These are phyloP conservation scores for Arctium minus DNA, from an alignment of 129 eudicot genomes.

Conservation along the genomic window DNA sequence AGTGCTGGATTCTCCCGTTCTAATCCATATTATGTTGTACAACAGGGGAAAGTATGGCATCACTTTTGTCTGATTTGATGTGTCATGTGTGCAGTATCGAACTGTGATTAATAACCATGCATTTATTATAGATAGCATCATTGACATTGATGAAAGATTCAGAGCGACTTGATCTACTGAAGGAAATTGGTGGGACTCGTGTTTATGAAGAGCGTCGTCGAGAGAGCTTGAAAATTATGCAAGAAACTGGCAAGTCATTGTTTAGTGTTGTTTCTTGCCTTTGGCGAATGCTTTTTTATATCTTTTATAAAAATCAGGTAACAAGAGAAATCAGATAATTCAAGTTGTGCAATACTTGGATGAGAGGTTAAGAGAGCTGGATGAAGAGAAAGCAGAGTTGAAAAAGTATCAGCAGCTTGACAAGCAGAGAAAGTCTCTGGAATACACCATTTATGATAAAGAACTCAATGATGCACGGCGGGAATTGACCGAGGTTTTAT, in stretches of 20 bases:
- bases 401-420: constrained; percentile 93
- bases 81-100: background rate
- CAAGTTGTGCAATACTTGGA: constrained; percentile 96
- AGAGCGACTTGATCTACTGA: constrained; percentile 86
- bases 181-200: constrained; percentile 98
- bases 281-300: constrained; percentile 15
- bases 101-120: constrained; percentile 8
- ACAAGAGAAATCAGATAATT: constrained; percentile 88
- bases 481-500: constrained; percentile 60
- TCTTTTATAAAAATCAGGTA: constrained; percentile 44
- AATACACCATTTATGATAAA: constrained; percentile 86
- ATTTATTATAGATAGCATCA: constrained; percentile 65
- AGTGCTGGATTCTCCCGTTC: constrained; percentile 99
- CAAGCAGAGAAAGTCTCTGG: constrained; percentile 87
- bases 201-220: constrained; percentile 97
- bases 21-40: constrained; percentile 97
- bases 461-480: constrained; percentile 87
- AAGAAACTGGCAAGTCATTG: constrained; percentile 82
- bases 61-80: constrained; percentile 10
- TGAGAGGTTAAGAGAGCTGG: constrained; percentile 86
- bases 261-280: constrained; percentile 21
- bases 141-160: constrained; percentile 95
- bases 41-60: constrained; percentile 85
- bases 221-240: constrained; percentile 98
- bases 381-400: constrained; percentile 96